Evolutionary conservation across 202 grass and related monocot species (phyloP), one percentile per base, ranked within the genome.

Genomic region (Carex arenaria): DNA sequence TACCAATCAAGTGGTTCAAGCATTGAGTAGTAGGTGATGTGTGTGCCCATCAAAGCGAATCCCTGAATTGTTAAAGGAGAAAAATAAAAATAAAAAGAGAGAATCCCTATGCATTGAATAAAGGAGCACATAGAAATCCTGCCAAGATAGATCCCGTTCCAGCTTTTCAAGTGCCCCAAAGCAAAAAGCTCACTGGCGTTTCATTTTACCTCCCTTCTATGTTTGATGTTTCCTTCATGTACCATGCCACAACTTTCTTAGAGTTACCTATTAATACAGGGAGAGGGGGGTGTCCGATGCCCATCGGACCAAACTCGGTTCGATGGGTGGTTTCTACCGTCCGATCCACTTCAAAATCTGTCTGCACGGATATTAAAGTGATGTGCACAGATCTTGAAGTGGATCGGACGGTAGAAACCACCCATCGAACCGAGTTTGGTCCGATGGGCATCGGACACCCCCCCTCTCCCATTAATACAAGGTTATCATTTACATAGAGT

Each of bases 21-120:
- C 78, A 80, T 80, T 64, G 18, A 61, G 57, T 79, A 64, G 36
- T 80, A 7, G 34, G 78, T 63, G 26, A 64, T 64, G 18, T 63
- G 57, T 60, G 57, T 63, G 17, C 32, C 56, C 55, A 80, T 80
- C 56, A 80, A 64, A 45, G 59, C 55, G 78, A 80, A 64, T 80
- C 78, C 59, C 78, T 49, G 47, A 28, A 76, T 73, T 72, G 49
- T 49, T 31, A 74, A 56, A 56, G 15, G 51, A 31, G 55, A 56
- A 45, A 5, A 55, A 51, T 5, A 73, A 40, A 7, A 74, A 31
- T 26, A 8, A 56, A 55, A 56, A 76, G 47, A 76, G 72, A 76
- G 26, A 76, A 76, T 32, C 78, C 59, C 59, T 80, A 80, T 61
- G 38, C 30, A 64, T 10, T 80, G 78, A 80, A 64, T 80, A 80